Conservation (phyloP, 148 eudicot species). For the Rhododendron kiyosumense region DNA sequence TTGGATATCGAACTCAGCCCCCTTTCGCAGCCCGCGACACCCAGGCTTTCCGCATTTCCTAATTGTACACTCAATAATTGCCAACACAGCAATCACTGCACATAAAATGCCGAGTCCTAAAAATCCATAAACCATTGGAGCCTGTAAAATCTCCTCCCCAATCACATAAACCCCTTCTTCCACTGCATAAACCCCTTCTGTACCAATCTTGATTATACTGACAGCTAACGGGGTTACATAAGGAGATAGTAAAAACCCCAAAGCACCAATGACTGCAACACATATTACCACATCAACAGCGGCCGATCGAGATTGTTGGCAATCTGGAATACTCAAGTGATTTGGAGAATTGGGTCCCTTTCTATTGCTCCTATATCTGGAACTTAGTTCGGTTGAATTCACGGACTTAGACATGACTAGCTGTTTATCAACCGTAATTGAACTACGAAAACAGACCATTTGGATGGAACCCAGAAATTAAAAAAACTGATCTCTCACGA, state of each 20-base stretch:
- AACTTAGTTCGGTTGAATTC: constrained; percentile 32
- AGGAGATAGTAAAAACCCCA: constrained; percentile 66
- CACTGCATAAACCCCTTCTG: constrained; percentile 25
- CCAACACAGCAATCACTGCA: constrained; percentile 54
- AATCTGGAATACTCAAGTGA: constrained; percentile 36
- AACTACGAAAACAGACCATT: constrained; percentile 39
- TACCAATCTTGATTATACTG: constrained; percentile 27
- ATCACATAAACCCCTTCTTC: constrained; percentile 34
- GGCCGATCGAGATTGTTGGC: constrained; percentile 56
- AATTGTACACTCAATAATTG: constrained; percentile 44
- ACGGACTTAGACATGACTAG: constrained; percentile 51
- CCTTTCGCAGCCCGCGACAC: constrained; percentile 66
- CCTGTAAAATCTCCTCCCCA: constrained; percentile 51
- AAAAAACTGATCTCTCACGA: background rate
- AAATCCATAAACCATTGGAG: constrained; percentile 66
- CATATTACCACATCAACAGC: constrained; percentile 60
- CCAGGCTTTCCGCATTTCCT: constrained; percentile 60
- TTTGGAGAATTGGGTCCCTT: constrained; percentile 30
- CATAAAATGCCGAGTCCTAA: constrained; percentile 63
- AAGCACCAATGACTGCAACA: constrained; percentile 68
- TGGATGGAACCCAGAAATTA: constrained; percentile 13
- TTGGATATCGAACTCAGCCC: constrained; percentile 80
- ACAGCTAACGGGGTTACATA: constrained; percentile 31
- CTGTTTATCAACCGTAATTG: constrained; percentile 42
- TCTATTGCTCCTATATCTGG: constrained; percentile 46